phyloP scores from a whole-genome alignment of 2,329 filamentous ascomycete genomes.

The Epichloe uncinata region DNA sequence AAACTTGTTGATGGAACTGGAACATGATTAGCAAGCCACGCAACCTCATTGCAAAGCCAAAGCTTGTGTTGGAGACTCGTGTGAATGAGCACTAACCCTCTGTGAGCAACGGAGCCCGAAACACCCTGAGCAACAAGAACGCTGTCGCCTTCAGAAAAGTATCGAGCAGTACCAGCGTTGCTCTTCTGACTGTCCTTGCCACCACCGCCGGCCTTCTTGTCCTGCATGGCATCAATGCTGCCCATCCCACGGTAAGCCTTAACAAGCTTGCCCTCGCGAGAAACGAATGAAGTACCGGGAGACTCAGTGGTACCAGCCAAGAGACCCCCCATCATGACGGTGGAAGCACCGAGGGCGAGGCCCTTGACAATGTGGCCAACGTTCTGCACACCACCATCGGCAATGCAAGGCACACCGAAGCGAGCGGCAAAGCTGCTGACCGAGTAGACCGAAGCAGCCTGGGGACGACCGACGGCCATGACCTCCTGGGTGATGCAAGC shows the following conservation, averaged over 20 bases:
- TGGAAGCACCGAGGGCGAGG: constrained; percentile 82
- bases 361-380: constrained; percentile 99
- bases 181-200: constrained; percentile 60
- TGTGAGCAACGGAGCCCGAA: constrained; percentile 69
- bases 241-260: constrained; percentile 99
- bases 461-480: constrained; percentile 95
- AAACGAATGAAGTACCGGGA: constrained; percentile 91
- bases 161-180: constrained; percentile 92
- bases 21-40: constrained; percentile 17
- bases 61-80: not conserved
- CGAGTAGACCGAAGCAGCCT: constrained; percentile 84
- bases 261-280: constrained; percentile 90
- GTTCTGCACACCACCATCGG: constrained; percentile 95
- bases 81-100: constrained; percentile 34
- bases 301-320: constrained; percentile 96
- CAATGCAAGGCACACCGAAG: constrained; percentile 96
- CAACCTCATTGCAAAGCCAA: not conserved
- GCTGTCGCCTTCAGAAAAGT: constrained; percentile 94
- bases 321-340: constrained; percentile 99
- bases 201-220: constrained; percentile 81
- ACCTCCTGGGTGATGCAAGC: constrained; percentile 99
- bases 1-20: constrained; percentile 77
- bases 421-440: constrained; percentile 80
- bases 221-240: constrained; percentile 97
- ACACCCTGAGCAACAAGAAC: constrained; percentile 95